These are phyloP conservation scores for Aspergillus alliaceus DNA, from an alignment of 2,329 filamentous ascomycete genomes.

Conservation along the genomic window DNA sequence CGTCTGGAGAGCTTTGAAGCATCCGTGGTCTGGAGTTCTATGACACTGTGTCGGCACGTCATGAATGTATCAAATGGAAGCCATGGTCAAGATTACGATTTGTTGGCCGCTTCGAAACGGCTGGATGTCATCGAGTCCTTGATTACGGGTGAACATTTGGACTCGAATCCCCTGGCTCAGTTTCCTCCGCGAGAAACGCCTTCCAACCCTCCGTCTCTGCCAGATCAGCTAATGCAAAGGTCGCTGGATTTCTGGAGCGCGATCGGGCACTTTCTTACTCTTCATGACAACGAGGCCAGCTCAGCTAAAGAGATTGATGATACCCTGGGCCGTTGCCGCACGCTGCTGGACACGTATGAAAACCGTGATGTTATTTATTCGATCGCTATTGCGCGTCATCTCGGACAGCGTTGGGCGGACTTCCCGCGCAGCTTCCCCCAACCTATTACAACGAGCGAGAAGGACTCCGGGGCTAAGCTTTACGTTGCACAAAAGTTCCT, in stretches of 20 bases:
- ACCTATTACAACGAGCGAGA: constrained; percentile 64
- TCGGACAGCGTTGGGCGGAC: constrained; percentile 65
- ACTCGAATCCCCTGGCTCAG: constrained; percentile 48
- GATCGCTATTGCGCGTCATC: constrained; percentile 74
- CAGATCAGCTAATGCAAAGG: constrained; percentile 56
- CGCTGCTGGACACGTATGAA: constrained; percentile 74
- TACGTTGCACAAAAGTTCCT: constrained; percentile 71
- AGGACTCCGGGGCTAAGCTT: constrained; percentile 65
- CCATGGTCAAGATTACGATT: constrained; percentile 54
- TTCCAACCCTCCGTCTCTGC: constrained; percentile 36
- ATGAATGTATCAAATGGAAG: constrained; percentile 37
- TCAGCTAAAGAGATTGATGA: constrained; percentile 62
- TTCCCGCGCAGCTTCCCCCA: constrained; percentile 57
- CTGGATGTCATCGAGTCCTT: constrained; percentile 75
- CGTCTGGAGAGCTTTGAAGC: constrained; percentile 56
- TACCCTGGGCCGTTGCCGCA: constrained; percentile 64
- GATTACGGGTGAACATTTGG: constrained; percentile 68
- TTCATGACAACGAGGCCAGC: constrained; percentile 60
- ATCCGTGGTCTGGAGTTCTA: constrained; percentile 60
- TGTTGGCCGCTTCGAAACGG: constrained; percentile 65
- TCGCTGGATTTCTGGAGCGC: constrained; percentile 82
- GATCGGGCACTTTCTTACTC: constrained; percentile 69
- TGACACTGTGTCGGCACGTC: constrained; percentile 53
- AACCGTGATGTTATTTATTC: constrained; percentile 90
- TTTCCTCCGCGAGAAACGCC: constrained; percentile 42